A percentile compares a stretch with the other conserved stretches of the same genome.
Evolutionary conservation across 352 stramenopile species (phyloP).

Genomic region (Albugo candida): DNA sequence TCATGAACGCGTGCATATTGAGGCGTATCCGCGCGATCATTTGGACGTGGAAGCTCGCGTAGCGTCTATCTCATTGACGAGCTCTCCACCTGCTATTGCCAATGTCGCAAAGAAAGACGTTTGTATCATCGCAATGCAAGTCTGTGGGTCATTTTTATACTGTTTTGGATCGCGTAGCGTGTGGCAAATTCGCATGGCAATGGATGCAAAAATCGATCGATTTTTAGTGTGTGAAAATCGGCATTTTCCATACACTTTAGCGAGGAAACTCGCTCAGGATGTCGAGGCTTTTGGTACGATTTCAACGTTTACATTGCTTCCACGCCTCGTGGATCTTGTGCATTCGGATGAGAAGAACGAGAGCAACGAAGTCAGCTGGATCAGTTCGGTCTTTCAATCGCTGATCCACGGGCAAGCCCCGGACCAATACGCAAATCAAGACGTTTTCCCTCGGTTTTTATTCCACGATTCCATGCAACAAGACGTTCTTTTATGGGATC

Average conservation of each 20-base stretch:
- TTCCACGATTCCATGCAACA: neutral
- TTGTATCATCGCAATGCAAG: too few species aligned
- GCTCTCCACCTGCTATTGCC: slow-evolving; percentile 6
- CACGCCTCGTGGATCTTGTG: slow-evolving; percentile 1
- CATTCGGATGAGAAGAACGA: neutral
- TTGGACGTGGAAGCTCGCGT: slow-evolving; percentile 29
- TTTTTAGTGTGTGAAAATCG: slow-evolving; percentile 19
- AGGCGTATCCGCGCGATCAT: slow-evolving; percentile 55
- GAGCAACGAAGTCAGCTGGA: slow-evolving; percentile 13
- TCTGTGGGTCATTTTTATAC: too few species aligned
- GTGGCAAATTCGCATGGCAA: too few species aligned
- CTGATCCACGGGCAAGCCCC: slow-evolving; percentile 41
- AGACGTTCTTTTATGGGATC: slow-evolving; percentile 29
- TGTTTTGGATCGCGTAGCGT: too few species aligned
- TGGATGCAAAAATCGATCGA: slow-evolving; percentile 12
- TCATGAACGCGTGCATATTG: slow-evolving; percentile 31
- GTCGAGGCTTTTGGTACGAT: too few species aligned
- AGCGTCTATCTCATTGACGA: slow-evolving; percentile 11
- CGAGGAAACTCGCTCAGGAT: neutral
- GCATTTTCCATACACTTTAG: neutral
- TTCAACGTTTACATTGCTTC: slow-evolving; percentile 1
- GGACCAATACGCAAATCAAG: slow-evolving; percentile 42
- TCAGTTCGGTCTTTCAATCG: slow-evolving; percentile 35
- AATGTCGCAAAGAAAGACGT: neutral
- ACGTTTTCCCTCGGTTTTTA: slow-evolving; percentile 40